Base-by-base conservation (phyloP, 495 filamentous ascomycete genomes). In the Penicillium egyptiacum region DNA sequence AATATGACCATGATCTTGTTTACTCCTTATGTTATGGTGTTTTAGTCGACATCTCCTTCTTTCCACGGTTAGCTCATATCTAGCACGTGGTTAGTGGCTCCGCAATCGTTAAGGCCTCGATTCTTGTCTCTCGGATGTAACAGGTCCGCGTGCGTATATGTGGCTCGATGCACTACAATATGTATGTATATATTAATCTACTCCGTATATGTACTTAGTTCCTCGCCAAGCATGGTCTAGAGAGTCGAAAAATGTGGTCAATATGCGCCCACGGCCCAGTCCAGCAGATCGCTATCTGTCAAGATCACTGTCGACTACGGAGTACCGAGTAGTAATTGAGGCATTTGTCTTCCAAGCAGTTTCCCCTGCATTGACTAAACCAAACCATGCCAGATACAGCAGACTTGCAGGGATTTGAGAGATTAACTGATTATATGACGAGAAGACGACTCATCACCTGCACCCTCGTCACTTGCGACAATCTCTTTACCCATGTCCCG, bases 191-290 rank as follows among this genome's bases (percentile, higher is more conserved):
- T 35, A 35, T 35, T 14, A 35, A 30, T 30, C 2, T 11, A n/a
- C n/a, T n/a, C n/a, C n/a, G 9, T 10, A n/a, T 10, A 11, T 4
- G 9, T 30, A 11, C 28, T 10, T 30, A 10, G 3, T 30, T 10
- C 23, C 20, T 25, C 20, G 47, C 47, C 47, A 50, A 39, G 31
- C 31, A 22, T 43, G 10, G 42, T 35, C 31, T 14, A n/a, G 22
- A 25, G 11, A n/a, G 20, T 33, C 22, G 23, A 46, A 8, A 45
- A 47, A 14, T 25, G 20, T 40, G 49, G 39, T 50, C 31, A 14
- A 46, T 54, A 41, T 43, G 51, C 51, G 10, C 25, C 25, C 28
- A 44, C 14, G 51, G 30, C 25, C 52, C 52, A 54, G 45, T 46
- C 40, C 2, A 20, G 26, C 25, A 43, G 41, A 54, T 54, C 41